These are phyloP conservation scores for Polytrichum commune DNA, from an alignment of 225 moss, liverwort and hornwort species.

Conservation along the genomic window DNA sequence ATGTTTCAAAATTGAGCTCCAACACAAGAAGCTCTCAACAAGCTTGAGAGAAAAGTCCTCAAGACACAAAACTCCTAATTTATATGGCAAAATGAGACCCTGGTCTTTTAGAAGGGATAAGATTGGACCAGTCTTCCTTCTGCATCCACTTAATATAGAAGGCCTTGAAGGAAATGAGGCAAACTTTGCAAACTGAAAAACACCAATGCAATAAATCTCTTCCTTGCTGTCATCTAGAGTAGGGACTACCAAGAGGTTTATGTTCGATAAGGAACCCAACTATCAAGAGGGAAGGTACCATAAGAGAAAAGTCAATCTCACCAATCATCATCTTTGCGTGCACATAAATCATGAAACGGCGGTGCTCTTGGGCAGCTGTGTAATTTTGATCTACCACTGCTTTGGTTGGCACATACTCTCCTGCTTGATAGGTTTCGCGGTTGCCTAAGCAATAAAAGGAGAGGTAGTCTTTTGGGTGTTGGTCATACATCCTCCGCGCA, in stretches of 20 bases:
- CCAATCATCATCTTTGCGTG: slow-evolving; percentile 96
- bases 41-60: too few species aligned
- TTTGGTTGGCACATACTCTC: slow-evolving; percentile 44
- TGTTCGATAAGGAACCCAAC: too few species aligned
- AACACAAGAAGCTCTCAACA: too few species aligned
- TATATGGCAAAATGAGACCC: too few species aligned
- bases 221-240: background rate
- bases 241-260: too few species aligned
- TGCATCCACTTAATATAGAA: too few species aligned
- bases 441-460: slow-evolving; percentile 87
- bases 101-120: too few species aligned
- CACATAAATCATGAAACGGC: slow-evolving; percentile 95
- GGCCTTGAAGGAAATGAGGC: slow-evolving; percentile 6
- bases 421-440: slow-evolving; percentile 49
- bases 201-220: slow-evolving; percentile 13
- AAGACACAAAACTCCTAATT: too few species aligned
- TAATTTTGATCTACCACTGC: slow-evolving; percentile 35
- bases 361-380: slow-evolving; percentile 55
- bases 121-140: too few species aligned
- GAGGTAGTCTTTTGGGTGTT: slow-evolving; percentile 77
- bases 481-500: slow-evolving; percentile 37
- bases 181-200: slow-evolving; percentile 33
- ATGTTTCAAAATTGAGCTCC: too few species aligned
- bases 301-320: slow-evolving; percentile 18
- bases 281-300: too few species aligned